These are phyloP conservation scores for Boechera stricta DNA, from an alignment of 345 rosid species.

Conservation along the genomic window DNA sequence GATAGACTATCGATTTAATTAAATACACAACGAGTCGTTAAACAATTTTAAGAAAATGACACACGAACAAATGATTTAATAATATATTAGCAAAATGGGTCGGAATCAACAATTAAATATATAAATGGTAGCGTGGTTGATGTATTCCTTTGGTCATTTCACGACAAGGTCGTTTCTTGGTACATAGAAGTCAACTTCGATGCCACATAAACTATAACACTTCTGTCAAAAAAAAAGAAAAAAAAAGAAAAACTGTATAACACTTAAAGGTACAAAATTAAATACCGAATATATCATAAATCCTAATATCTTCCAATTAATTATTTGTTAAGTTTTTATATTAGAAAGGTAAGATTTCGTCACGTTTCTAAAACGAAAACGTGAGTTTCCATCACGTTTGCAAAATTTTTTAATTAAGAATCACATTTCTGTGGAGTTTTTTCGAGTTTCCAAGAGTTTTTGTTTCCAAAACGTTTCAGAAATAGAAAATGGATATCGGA, in stretches of 20 bases:
- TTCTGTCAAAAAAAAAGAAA: too few relatives aligned
- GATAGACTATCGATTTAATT: not conserved
- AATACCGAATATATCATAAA: too few relatives aligned
- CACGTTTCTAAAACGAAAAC: too few relatives aligned
- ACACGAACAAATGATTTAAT: constrained; percentile 27
- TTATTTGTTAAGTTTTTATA: too few relatives aligned
- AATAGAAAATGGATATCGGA: too few relatives aligned
- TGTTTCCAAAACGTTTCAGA: too few relatives aligned
- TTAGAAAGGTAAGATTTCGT: too few relatives aligned
- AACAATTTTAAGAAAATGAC: constrained; percentile 27
- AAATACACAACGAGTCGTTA: not conserved
- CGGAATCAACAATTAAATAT: constrained; percentile 13
- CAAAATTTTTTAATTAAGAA: too few relatives aligned
- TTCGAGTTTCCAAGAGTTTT: too few relatives aligned
- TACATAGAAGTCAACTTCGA: constrained; percentile 23
- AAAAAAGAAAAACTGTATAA: not conserved
- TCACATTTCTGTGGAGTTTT: too few relatives aligned
- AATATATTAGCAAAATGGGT: constrained; percentile 1
- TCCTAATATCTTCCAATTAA: too few relatives aligned
- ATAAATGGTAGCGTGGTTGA: constrained; percentile 37
- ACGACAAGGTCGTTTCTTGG: constrained; percentile 20
- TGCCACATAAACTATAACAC: not conserved
- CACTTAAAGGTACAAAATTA: not conserved
- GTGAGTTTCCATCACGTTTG: too few relatives aligned
- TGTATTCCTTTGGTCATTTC: constrained; percentile 13